Percentiles rank a stretch among this genome's conserved stretches.
Evolutionary conservation across 306 rosid genomes (phyloP).

Genomic region (Cicer bijugum): DNA sequence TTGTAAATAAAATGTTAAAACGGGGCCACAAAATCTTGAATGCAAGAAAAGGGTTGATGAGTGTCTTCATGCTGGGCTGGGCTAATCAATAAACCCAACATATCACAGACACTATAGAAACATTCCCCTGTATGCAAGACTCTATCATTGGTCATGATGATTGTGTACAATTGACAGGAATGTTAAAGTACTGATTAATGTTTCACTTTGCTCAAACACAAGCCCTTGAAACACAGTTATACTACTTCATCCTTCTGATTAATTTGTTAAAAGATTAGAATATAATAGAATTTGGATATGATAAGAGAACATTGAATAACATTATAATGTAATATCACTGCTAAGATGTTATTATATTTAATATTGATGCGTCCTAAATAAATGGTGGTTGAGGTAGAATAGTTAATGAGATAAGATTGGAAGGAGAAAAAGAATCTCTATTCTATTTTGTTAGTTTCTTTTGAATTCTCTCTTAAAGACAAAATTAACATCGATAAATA

Average conservation of each 20-base stretch:
- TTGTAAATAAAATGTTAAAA: neutral
- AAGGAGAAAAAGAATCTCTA: too few species aligned
- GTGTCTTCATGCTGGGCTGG: neutral
- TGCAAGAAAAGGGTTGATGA: conserved; percentile 9
- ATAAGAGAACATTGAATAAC: neutral
- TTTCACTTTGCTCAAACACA: conserved; percentile 12
- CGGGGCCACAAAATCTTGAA: conserved; percentile 46
- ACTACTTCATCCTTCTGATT: neutral
- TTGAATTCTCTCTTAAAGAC: too few species aligned
- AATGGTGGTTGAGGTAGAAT: neutral
- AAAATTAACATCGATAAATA: too few species aligned
- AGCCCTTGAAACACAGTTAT: conserved; percentile 18
- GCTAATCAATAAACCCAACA: neutral
- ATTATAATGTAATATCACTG: neutral
- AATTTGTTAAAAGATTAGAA: too few species aligned
- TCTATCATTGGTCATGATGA: neutral
- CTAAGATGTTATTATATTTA: neutral
- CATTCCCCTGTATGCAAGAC: neutral
- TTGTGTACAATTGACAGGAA: conserved; percentile 6
- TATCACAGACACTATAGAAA: neutral
- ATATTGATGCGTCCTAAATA: neutral
- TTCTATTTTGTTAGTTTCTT: too few species aligned
- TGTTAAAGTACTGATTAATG: conserved; percentile 21
- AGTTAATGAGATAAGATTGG: too few species aligned
- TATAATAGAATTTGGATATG: neutral